phyloP scores from a whole-genome alignment of 23 red algal species.

The Gracilaria vermiculophylla region DNA sequence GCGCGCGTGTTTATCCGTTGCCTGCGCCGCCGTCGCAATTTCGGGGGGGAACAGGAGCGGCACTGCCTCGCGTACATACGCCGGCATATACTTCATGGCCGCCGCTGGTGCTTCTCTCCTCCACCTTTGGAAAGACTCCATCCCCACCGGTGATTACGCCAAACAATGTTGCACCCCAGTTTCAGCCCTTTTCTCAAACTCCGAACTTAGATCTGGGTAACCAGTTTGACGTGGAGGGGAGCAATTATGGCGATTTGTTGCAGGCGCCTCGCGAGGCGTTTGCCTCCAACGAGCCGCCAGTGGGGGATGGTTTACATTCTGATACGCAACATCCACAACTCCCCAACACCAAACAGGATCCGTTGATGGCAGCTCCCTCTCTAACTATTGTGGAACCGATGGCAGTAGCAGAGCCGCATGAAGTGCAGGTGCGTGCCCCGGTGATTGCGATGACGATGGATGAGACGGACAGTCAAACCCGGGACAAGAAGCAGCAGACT shows the following conservation, averaged over 20 bases:
- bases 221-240: background rate
- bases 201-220: background rate
- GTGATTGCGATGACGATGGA: background rate
- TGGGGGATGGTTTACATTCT: background rate
- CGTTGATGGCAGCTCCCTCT: background rate
- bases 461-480: background rate
- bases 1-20: background rate
- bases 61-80: background rate
- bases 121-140: slow-evolving; percentile 11
- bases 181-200: background rate
- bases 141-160: background rate
- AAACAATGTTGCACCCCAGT: background rate
- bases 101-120: slow-evolving; percentile 26
- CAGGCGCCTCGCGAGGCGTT: background rate
- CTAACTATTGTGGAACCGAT: background rate
- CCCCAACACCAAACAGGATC: background rate
- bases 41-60: too few species aligned
- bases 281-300: background rate
- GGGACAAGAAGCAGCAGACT: background rate
- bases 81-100: slow-evolving; percentile 16
- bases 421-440: background rate
- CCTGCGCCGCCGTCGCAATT: background rate
- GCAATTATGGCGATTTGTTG: background rate
- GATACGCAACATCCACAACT: background rate
- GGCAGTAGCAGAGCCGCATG: background rate